A percentile compares a stretch with the other conserved stretches of the same genome.
Evolutionary conservation across 148 eudicot species (phyloP).

Genomic region (Rhododendron griersonianum): DNA sequence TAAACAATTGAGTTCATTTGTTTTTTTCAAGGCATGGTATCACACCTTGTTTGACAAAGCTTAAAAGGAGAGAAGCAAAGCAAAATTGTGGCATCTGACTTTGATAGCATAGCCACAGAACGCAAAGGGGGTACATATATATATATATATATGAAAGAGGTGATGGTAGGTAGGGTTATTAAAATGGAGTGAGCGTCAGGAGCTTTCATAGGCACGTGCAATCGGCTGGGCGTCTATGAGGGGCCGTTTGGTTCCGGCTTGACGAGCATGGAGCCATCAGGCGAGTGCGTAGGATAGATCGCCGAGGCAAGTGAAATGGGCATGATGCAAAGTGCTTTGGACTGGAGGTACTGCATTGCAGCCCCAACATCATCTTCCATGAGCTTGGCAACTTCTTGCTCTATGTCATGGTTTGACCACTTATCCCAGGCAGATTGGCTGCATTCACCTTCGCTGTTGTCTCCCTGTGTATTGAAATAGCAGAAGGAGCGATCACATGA

Average conservation of each 20-base stretch:
- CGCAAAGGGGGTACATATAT: not conserved
- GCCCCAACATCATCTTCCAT: constrained; percentile 71
- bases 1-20: not conserved
- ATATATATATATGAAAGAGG: not conserved
- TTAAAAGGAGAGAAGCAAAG: not conserved
- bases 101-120: constrained; percentile 17
- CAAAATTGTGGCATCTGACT: constrained; percentile 16
- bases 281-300: constrained; percentile 35
- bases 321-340: constrained; percentile 71
- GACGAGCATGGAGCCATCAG: constrained; percentile 24
- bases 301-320: constrained; percentile 68
- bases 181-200: constrained; percentile 4
- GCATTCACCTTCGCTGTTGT: constrained; percentile 27
- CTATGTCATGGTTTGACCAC: constrained; percentile 58
- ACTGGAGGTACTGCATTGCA: constrained; percentile 71
- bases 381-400: constrained; percentile 56
- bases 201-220: constrained; percentile 27
- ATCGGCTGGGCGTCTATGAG: constrained; percentile 11
- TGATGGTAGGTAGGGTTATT: not conserved
- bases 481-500: not conserved
- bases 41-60: constrained; percentile 3
- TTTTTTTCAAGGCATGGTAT: not conserved
- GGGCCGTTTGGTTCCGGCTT: constrained; percentile 45
- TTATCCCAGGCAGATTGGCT: constrained; percentile 48
- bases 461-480: constrained; percentile 24